These are phyloP conservation scores for Smallanthus sonchifolius DNA, from an alignment of 129 eudicot species.

Conservation along the genomic window DNA sequence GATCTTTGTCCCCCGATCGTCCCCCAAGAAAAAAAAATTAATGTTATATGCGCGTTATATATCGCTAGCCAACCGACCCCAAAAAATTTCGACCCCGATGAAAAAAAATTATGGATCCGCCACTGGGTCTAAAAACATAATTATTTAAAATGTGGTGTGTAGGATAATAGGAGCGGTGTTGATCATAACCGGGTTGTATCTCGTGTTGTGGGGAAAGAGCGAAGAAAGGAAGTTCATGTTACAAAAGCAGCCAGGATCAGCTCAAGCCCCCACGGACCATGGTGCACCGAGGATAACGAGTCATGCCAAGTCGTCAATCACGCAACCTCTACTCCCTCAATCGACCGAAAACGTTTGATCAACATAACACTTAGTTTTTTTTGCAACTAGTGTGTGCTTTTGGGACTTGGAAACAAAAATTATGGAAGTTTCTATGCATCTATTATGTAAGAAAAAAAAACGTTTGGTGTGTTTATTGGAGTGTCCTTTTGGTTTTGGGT, in stretches of 20 bases:
- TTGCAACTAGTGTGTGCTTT: conserved; percentile 15
- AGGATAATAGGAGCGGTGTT: conserved; percentile 88
- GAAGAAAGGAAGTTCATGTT: conserved; percentile 62
- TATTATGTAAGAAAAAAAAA: conserved; percentile 28
- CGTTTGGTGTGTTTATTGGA: conserved; percentile 42
- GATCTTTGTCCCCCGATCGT: too few species aligned
- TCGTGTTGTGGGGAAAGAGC: conserved; percentile 89
- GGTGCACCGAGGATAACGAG: conserved; percentile 37
- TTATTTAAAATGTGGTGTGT: conserved; percentile 8
- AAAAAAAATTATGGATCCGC: too few species aligned
- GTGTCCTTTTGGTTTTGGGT: conserved; percentile 6
- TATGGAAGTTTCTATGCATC: conserved; percentile 36
- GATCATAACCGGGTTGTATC: conserved; percentile 78
- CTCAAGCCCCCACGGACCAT: conserved; percentile 48
- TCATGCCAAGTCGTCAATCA: conserved; percentile 56
- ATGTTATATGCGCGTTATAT: too few species aligned
- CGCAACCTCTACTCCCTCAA: conserved; percentile 75
- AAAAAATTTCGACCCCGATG: too few species aligned
- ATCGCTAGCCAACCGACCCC: too few species aligned
- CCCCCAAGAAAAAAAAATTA: too few species aligned
- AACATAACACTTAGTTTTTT: conserved; percentile 14
- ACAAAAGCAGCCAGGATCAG: conserved; percentile 29
- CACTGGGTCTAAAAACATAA: neutral
- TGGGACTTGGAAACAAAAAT: conserved; percentile 24
- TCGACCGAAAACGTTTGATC: conserved; percentile 67